Percentiles rank a stretch among this genome's conserved stretches.
phyloP scores from a whole-genome alignment of 306 rosid genomes.

The Alnus glutinosa region DNA sequence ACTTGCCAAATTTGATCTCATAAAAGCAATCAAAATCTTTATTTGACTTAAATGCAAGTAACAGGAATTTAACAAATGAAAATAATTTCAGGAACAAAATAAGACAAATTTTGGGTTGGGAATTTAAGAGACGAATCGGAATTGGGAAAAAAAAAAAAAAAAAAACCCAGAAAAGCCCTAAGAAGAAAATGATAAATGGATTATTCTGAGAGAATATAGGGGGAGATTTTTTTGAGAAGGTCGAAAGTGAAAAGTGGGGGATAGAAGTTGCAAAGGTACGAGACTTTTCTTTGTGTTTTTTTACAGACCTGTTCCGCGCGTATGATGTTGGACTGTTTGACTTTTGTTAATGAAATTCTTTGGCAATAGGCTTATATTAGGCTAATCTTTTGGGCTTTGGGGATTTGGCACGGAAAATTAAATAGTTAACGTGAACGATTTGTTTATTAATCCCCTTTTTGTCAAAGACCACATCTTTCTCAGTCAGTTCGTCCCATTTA shows the following conservation, averaged over 20 bases:
- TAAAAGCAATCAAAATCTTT: not conserved
- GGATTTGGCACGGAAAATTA: not conserved
- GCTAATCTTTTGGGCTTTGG: not conserved
- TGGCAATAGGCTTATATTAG: too few species aligned
- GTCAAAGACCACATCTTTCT: not conserved
- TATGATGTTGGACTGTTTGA: constrained; percentile 24
- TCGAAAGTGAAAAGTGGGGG: not conserved
- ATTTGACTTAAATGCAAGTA: not conserved
- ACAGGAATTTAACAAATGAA: not conserved
- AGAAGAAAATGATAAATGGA: not conserved
- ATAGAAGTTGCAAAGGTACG: constrained; percentile 26
- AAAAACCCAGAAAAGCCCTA: too few species aligned
- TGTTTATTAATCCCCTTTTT: not conserved
- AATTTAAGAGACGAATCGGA: not conserved
- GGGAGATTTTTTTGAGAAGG: not conserved
- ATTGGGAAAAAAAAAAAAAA: not conserved
- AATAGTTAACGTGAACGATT: not conserved
- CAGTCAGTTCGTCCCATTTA: too few species aligned
- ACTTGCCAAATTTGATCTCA: constrained; percentile 15
- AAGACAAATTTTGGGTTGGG: constrained; percentile 7
- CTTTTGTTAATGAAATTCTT: not conserved
- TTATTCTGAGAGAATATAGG: constrained; percentile 5
- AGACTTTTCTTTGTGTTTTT: too few species aligned
- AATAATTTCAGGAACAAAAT: not conserved
- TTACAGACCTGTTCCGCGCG: too few species aligned